Evolutionary conservation across 208 protist genomes (phyloP).

Genomic region (Trypanosoma grayi): DNA sequence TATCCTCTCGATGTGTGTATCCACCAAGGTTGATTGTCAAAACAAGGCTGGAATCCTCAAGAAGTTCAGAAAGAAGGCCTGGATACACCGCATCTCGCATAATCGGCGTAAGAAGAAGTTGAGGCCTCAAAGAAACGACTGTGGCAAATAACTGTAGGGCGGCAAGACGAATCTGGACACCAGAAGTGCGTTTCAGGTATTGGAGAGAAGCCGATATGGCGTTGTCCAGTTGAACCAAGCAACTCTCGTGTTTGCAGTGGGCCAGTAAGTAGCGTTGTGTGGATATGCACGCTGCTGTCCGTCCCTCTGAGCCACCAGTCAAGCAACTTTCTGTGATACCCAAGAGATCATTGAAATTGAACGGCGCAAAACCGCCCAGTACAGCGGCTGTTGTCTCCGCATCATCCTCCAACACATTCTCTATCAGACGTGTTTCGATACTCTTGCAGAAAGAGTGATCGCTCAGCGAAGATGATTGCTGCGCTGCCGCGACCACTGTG

Average conservation of each 20-base stretch:
- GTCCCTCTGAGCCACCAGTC: conserved; percentile 2
- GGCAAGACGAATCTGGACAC: conserved; percentile 25
- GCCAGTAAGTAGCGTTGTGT: conserved; percentile 14
- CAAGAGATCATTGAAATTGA: conserved; percentile 16
- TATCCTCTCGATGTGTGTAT: conserved; percentile 93
- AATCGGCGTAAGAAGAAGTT: conserved; percentile 35
- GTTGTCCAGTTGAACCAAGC: background rate
- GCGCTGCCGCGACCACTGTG: conserved; percentile 20
- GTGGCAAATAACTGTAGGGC: conserved; percentile 41
- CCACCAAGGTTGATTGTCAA: conserved; percentile 86
- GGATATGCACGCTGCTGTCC: conserved; percentile 10
- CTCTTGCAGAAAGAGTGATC: conserved; percentile 25
- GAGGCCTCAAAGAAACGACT: conserved; percentile 29
- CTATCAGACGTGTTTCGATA: conserved; percentile 31
- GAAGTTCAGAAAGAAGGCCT: conserved; percentile 28
- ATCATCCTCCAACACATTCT: conserved; percentile 25
- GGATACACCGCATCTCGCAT: conserved; percentile 28
- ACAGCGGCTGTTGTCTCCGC: conserved; percentile 19
- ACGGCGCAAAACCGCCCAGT: conserved; percentile 16
- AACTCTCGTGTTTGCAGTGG: background rate
- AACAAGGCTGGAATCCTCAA: conserved; percentile 44
- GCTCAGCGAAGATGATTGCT: conserved; percentile 28
- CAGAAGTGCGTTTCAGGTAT: conserved; percentile 13
- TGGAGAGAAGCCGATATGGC: conserved; percentile 13
- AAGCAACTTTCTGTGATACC: conserved; percentile 8